phyloP scores from a whole-genome alignment of 2,329 filamentous ascomycete genomes.

The Colletotrichum liriopes region DNA sequence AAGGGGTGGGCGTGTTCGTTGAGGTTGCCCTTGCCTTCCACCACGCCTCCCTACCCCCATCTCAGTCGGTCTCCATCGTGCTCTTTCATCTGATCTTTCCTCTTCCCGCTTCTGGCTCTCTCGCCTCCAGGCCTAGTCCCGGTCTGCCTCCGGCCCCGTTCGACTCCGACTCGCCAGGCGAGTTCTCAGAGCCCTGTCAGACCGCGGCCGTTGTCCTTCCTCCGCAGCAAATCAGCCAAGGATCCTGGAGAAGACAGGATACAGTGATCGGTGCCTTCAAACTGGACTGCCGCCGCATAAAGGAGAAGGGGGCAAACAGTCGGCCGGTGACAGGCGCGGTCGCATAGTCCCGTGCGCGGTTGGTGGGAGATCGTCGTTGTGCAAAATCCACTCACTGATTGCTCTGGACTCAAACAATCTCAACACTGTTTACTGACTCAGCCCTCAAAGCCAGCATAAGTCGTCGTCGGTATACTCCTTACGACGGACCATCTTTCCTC shows the following conservation, averaged over 20 bases:
- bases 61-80: constrained; percentile 13
- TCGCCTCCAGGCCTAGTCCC: constrained; percentile 28
- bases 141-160: constrained; percentile 26
- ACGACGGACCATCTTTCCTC: constrained; percentile 11
- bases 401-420: constrained; percentile 12
- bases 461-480: constrained; percentile 7
- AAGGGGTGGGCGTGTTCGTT: constrained; percentile 10
- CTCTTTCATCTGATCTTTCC: constrained; percentile 47
- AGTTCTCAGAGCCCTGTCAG: constrained; percentile 9
- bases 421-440: constrained; percentile 39
- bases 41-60: constrained; percentile 26
- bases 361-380: constrained; percentile 34
- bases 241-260: constrained; percentile 23
- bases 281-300: constrained; percentile 24
- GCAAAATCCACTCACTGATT: constrained; percentile 6
- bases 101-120: constrained; percentile 33
- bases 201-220: constrained; percentile 20
- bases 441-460: constrained; percentile 25
- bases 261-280: constrained; percentile 8
- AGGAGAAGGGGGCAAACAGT: constrained; percentile 22
- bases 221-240: constrained; percentile 25
- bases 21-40: constrained; percentile 24
- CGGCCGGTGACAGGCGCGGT: neutral
- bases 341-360: constrained; percentile 21
- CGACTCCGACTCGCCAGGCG: constrained; percentile 27